These are phyloP conservation scores for Gaeumannomyces tritici DNA, from an alignment of 2,329 filamentous ascomycete species.

Conservation along the genomic window DNA sequence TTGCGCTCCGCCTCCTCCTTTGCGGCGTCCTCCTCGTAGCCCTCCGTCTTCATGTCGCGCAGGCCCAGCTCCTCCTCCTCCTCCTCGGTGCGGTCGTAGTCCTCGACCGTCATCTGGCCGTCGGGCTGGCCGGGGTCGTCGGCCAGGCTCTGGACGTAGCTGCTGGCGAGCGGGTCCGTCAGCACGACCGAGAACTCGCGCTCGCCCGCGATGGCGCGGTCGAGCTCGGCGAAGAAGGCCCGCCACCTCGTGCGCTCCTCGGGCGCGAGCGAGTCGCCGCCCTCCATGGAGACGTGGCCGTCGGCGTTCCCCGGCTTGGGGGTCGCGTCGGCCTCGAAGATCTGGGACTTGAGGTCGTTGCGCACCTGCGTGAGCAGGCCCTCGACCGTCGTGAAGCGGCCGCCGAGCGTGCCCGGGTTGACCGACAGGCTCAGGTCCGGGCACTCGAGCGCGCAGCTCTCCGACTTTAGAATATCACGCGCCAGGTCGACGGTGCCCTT, in stretches of 20 bases:
- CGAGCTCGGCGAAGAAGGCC: constrained; percentile 68
- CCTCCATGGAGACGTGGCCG: constrained; percentile 49
- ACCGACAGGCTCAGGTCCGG: constrained; percentile 81
- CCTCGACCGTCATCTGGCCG: constrained; percentile 69
- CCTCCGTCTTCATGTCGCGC: constrained; percentile 85
- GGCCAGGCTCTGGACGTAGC: constrained; percentile 84
- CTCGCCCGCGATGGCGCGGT: constrained; percentile 70
- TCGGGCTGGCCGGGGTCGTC: constrained; percentile 62
- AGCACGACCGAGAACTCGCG: constrained; percentile 75
- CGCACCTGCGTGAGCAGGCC: constrained; percentile 87
- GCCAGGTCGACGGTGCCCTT: constrained; percentile 63
- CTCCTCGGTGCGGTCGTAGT: constrained; percentile 79
- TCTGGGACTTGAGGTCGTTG: constrained; percentile 77
- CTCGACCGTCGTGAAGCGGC: constrained; percentile 94
- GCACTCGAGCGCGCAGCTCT: constrained; percentile 80
- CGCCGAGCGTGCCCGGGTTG: constrained; percentile 88
- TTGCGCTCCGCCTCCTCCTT: constrained; percentile 14
- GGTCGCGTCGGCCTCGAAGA: constrained; percentile 42
- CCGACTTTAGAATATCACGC: constrained; percentile 91
- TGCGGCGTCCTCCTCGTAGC: constrained; percentile 57
- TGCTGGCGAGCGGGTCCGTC: constrained; percentile 81
- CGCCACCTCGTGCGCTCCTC: constrained; percentile 66
- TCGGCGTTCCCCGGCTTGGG: constrained; percentile 31
- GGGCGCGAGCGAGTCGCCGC: constrained; percentile 68
- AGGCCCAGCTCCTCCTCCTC: constrained; percentile 91